These are phyloP conservation scores for Coemansia sp. DNA, from an alignment of 192 early-diverging fungal species.

Conservation along the genomic window DNA sequence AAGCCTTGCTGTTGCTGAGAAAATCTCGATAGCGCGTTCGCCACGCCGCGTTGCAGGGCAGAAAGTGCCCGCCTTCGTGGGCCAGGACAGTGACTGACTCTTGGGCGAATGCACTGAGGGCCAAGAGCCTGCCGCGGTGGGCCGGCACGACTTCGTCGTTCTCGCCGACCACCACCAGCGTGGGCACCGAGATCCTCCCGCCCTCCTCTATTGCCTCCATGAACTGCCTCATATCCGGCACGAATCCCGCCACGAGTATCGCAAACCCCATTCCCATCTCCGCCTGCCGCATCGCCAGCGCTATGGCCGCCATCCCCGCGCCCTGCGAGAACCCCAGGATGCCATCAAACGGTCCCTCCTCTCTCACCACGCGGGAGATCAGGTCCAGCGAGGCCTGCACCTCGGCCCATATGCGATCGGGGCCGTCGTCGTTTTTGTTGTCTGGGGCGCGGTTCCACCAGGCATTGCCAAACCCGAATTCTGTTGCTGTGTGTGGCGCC, in stretches of 20 bases:
- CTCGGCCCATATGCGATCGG: constrained; percentile 2
- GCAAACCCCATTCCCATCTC: constrained; percentile 3
- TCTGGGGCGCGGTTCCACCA: constrained; percentile 39
- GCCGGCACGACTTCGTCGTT: constrained; percentile 22
- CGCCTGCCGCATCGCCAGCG: constrained; percentile 10
- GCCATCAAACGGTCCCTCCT: constrained; percentile 39
- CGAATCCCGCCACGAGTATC: constrained; percentile 29
- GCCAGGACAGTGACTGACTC: neutral
- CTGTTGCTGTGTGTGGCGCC: constrained; percentile 27
- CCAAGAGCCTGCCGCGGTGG: constrained; percentile 28
- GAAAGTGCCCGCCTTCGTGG: constrained; percentile 37
- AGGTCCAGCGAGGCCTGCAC: constrained; percentile 5
- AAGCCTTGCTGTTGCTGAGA: neutral
- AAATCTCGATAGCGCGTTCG: constrained; percentile 26
- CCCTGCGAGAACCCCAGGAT: constrained; percentile 50
- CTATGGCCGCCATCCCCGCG: constrained; percentile 32
- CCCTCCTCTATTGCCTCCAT: neutral
- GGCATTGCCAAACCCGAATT: neutral
- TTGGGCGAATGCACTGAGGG: constrained; percentile 1
- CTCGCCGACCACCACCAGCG: constrained; percentile 23
- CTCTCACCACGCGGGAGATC: neutral
- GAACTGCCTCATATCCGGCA: constrained; percentile 21
- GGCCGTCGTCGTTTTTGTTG: neutral
- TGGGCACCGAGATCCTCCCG: neutral
- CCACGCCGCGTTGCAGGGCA: constrained; percentile 36